phyloP scores from a whole-genome alignment of 108 stramenopile species.

The Cylindrotheca fusiformis region DNA sequence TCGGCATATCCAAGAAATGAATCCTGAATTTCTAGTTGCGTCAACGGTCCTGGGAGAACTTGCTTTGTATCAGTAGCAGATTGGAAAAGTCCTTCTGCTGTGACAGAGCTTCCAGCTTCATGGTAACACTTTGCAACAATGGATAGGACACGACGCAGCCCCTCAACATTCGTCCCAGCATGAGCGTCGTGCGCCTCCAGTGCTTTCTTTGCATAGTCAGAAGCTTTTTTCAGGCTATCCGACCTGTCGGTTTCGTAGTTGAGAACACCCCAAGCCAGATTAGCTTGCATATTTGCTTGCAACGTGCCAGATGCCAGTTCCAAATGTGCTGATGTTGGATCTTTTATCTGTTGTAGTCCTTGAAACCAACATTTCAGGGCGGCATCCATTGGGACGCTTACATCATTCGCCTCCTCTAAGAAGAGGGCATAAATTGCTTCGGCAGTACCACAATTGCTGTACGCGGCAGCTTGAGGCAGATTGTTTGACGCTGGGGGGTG shows the following conservation, averaged over 20 bases:
- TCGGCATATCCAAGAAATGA: slow-evolving; percentile 51
- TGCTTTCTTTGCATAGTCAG: slow-evolving; percentile 65
- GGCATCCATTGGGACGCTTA: slow-evolving; percentile 37
- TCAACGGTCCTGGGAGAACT: slow-evolving; percentile 7
- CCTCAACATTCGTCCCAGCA: slow-evolving; percentile 16
- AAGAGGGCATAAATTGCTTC: slow-evolving; percentile 32
- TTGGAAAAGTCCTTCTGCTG: slow-evolving; percentile 82
- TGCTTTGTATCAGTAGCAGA: slow-evolving; percentile 51
- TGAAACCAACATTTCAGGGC: slow-evolving; percentile 36
- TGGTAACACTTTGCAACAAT: slow-evolving; percentile 73
- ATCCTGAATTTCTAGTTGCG: slow-evolving; percentile 55
- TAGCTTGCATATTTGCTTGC: slow-evolving; percentile 25
- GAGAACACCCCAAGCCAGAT: slow-evolving; percentile 50
- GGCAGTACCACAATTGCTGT: slow-evolving; percentile 33
- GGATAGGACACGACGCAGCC: slow-evolving; percentile 49
- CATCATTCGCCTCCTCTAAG: slow-evolving; percentile 36
- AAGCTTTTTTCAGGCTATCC: slow-evolving; percentile 53
- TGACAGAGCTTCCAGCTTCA: slow-evolving; percentile 68
- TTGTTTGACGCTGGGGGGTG: slow-evolving; percentile 19
- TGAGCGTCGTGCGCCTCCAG: slow-evolving; percentile 56
- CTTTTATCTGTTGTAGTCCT: slow-evolving; percentile 23
- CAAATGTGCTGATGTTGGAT: background rate
- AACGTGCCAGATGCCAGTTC: slow-evolving; percentile 5
- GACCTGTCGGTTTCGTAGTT: slow-evolving; percentile 30
- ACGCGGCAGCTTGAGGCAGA: slow-evolving; percentile 17